These are phyloP conservation scores for Trichoderma atroviride DNA, from an alignment of 2,329 filamentous ascomycete genomes.

Conservation along the genomic window DNA sequence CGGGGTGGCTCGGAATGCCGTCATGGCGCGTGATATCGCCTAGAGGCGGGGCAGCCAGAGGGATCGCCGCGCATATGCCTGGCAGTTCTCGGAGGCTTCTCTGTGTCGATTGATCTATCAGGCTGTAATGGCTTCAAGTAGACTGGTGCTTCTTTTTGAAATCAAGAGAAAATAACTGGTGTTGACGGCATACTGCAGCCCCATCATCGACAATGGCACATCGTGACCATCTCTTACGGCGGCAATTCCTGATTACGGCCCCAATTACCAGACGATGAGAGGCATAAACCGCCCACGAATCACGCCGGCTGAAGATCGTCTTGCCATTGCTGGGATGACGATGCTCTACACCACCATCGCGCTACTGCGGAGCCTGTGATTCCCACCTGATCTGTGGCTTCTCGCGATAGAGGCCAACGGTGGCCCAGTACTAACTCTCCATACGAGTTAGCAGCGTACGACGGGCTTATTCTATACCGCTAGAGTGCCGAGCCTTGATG, in stretches of 20 bases:
- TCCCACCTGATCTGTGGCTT: slow-evolving; percentile 9
- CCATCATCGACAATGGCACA: background rate
- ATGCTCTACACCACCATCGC: slow-evolving; percentile 11
- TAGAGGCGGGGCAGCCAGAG: slow-evolving; percentile 10
- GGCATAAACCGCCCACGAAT: background rate
- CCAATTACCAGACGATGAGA: background rate
- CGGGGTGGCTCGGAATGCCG: slow-evolving; percentile 21
- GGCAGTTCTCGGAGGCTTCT: background rate
- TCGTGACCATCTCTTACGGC: background rate
- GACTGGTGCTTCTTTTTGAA: background rate
- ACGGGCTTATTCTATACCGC: background rate
- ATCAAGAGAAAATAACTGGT: background rate
- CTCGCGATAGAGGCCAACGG: background rate
- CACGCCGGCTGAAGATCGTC: slow-evolving; percentile 11
- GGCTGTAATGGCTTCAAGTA: background rate
- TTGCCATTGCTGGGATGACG: slow-evolving; percentile 16
- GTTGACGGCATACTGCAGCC: slow-evolving; percentile 16
- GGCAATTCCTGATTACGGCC: background rate
- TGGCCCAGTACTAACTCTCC: background rate
- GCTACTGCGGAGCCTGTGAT: background rate
- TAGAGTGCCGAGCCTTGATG: background rate
- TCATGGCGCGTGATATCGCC: slow-evolving; percentile 25
- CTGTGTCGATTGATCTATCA: background rate
- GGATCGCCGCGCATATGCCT: slow-evolving; percentile 20
- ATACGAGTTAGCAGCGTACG: background rate